These are phyloP conservation scores for Soucietia sequanensis DNA, from an alignment of 805 yeast genomes.

Conservation along the genomic window DNA sequence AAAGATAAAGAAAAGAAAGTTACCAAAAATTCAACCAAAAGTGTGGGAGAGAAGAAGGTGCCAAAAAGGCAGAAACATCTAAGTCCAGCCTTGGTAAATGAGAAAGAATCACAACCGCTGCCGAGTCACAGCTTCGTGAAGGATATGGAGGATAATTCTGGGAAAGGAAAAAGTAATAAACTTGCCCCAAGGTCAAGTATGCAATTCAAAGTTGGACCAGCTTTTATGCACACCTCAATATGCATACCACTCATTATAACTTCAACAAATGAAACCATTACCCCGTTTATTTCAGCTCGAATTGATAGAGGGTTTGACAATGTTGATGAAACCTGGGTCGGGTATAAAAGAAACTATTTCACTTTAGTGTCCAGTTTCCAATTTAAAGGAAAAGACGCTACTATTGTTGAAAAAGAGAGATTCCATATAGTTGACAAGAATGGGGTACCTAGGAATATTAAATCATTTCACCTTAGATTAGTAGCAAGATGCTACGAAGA, in stretches of 20 bases:
- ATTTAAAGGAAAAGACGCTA: slow-evolving; percentile 26
- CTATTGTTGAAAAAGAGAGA: slow-evolving; percentile 28
- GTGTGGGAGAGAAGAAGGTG: too few relatives aligned
- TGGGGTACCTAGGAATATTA: slow-evolving; percentile 22
- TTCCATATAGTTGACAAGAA: slow-evolving; percentile 28
- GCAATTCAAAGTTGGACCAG: slow-evolving; percentile 69
- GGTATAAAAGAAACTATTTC: slow-evolving; percentile 69
- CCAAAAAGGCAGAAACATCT: too few relatives aligned
- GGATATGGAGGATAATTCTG: too few relatives aligned
- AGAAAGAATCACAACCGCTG: too few relatives aligned
- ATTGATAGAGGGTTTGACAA: slow-evolving; percentile 65
- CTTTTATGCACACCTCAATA: slow-evolving; percentile 24
- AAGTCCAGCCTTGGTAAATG: too few relatives aligned
- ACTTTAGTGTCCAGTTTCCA: slow-evolving; percentile 57
- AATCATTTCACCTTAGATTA: slow-evolving; percentile 53
- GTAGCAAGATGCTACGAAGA: slow-evolving; percentile 55
- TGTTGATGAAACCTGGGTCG: slow-evolving; percentile 57
- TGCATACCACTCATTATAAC: slow-evolving; percentile 9
- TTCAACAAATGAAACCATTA: slow-evolving; percentile 23
- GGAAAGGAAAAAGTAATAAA: slow-evolving; percentile 27
- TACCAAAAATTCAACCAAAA: too few relatives aligned
- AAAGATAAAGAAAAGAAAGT: too few relatives aligned
- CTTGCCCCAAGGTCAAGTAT: slow-evolving; percentile 66
- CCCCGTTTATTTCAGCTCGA: slow-evolving; percentile 49
- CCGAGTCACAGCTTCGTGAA: too few relatives aligned